These are phyloP conservation scores for Diplosphaera chodatii DNA, from an alignment of 139 green algal species.

Conservation along the genomic window DNA sequence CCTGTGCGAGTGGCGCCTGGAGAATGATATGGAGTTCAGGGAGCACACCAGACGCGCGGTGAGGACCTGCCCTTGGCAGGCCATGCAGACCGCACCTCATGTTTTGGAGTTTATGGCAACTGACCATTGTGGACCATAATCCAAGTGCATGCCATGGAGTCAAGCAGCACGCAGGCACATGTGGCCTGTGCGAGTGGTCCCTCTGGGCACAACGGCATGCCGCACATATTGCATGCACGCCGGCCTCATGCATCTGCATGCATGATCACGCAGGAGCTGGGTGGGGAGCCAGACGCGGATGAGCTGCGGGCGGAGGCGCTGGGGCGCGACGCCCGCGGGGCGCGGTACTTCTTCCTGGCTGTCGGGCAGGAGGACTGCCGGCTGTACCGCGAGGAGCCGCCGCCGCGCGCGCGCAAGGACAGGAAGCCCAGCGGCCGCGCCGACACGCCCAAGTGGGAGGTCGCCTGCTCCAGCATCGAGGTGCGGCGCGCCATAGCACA, in stretches of 20 bases:
- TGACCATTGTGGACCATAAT: no score
- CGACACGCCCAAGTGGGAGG: conserved; percentile 20
- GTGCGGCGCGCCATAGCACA: background rate
- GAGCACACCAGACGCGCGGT: conserved; percentile 11
- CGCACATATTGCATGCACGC: no score
- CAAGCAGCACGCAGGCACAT: no score
- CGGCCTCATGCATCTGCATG: no score
- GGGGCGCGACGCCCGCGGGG: conserved; percentile 24
- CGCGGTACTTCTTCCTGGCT: conserved; percentile 34
- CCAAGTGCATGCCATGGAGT: no score
- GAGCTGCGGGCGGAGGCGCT: conserved; percentile 24
- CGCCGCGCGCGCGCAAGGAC: background rate
- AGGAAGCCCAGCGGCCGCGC: background rate
- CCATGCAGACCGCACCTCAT: no score
- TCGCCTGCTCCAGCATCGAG: conserved; percentile 26
- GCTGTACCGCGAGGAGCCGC: conserved; percentile 27
- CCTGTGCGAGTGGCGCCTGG: conserved; percentile 34
- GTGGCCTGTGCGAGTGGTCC: no score
- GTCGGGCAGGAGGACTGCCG: conserved; percentile 34
- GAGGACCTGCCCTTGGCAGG: no score
- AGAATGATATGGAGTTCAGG: conserved; percentile 10
- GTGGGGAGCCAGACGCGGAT: conserved; percentile 13
- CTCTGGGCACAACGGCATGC: no score
- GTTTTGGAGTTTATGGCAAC: no score
- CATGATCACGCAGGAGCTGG: conserved; percentile 22